Percentiles rank a stretch among this genome's conserved stretches.
These are phyloP conservation scores for Ulmus americana DNA, from an alignment of 331 rosid genomes.

Conservation along the genomic window DNA sequence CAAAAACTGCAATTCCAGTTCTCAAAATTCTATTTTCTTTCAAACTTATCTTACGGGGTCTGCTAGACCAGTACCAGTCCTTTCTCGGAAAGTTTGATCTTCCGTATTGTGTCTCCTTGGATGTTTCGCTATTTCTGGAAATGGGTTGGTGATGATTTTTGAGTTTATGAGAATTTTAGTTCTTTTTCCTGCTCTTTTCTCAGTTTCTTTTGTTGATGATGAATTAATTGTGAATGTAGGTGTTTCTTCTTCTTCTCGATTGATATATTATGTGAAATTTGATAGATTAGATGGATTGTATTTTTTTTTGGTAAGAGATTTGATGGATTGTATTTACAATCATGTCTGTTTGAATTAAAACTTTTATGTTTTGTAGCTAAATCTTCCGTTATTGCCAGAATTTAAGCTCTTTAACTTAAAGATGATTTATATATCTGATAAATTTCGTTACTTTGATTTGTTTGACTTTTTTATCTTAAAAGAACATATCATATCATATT, in stretches of 20 bases:
- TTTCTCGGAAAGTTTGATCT: background rate
- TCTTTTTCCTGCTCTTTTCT: too few relatives aligned
- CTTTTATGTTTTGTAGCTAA: conserved; percentile 5
- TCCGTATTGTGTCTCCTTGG: background rate
- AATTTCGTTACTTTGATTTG: background rate
- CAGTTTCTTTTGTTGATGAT: background rate
- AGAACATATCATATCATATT: conserved; percentile 5
- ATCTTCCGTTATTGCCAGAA: background rate
- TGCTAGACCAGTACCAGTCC: background rate
- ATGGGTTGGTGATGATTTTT: conserved; percentile 13
- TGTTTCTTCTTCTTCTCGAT: conserved; percentile 6
- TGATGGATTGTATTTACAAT: conserved; percentile 12
- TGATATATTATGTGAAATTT: conserved; percentile 10
- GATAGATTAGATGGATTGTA: conserved; percentile 19
- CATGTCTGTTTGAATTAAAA: background rate
- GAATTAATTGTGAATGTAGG: background rate
- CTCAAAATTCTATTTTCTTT: background rate
- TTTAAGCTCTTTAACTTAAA: too few relatives aligned
- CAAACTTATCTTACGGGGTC: background rate
- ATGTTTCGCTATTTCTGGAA: conserved; percentile 10
- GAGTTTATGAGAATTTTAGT: too few relatives aligned
- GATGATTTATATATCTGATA: too few relatives aligned
- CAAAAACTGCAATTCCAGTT: conserved; percentile 1
- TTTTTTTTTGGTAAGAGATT: background rate
- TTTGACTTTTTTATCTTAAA: background rate